These are phyloP conservation scores for Lyophyllum atratum DNA, from an alignment of 768 basidiomycete species.

Conservation along the genomic window DNA sequence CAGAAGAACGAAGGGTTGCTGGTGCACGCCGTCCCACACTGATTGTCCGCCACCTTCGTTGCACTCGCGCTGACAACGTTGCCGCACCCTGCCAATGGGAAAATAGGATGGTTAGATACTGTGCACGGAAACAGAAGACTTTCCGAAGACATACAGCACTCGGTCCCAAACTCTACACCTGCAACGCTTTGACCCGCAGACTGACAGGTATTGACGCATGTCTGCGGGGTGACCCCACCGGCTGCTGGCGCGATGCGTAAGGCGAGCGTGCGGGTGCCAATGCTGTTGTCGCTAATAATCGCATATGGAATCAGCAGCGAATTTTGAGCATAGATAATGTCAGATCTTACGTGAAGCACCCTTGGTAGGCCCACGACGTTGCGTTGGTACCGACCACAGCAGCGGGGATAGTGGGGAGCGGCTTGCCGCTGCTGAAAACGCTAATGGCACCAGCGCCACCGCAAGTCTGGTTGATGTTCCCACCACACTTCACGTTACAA, in stretches of 20 bases:
- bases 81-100: constrained; percentile 10
- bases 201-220: constrained; percentile 3
- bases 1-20: constrained; percentile 9
- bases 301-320: background rate
- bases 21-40: constrained; percentile 10
- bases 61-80: background rate
- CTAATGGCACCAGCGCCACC: constrained; percentile 11
- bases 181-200: background rate
- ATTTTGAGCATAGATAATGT: background rate
- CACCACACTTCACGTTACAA: constrained; percentile 9
- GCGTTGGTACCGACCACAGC: background rate
- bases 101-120: background rate
- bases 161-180: constrained; percentile 1
- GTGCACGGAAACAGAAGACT: background rate
- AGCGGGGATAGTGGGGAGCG: constrained; percentile 5
- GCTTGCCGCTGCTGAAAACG: constrained; percentile 5
- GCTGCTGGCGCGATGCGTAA: constrained; percentile 6
- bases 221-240: constrained; percentile 4
- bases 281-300: constrained; percentile 8
- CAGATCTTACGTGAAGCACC: constrained; percentile 3
- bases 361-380: background rate
- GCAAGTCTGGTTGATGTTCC: constrained; percentile 8
- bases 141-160: constrained; percentile 6
- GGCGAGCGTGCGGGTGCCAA: constrained; percentile 3
- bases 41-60: background rate